These are phyloP conservation scores for Talaromyces sp. DNA, from an alignment of 2,329 filamentous ascomycete species.

Conservation along the genomic window DNA sequence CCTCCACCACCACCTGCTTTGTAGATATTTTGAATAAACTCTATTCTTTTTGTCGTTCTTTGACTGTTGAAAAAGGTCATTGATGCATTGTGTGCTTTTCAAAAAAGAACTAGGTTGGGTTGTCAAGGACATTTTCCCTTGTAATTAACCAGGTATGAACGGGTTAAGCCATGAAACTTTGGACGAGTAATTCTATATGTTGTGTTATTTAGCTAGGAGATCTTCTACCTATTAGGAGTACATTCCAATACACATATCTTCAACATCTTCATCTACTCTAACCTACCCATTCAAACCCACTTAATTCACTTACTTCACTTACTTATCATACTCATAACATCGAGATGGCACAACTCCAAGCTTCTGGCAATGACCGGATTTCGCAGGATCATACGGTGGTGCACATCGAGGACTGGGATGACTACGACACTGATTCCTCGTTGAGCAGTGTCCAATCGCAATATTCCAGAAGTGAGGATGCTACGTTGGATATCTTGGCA, in stretches of 20 bases:
- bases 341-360: not conserved
- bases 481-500: too few species aligned
- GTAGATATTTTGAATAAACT: not conserved
- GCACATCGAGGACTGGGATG: too few species aligned
- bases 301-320: not conserved
- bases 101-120: not conserved
- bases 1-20: not conserved
- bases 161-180: not conserved
- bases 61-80: not conserved
- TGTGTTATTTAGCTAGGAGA: not conserved
- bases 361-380: not conserved
- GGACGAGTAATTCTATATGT: not conserved
- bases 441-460: too few species aligned
- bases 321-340: not conserved
- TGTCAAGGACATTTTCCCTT: not conserved
- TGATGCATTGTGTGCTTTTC: not conserved
- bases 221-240: not conserved
- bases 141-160: not conserved
- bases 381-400: not conserved
- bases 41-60: not conserved
- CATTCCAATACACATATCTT: not conserved
- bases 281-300: not conserved
- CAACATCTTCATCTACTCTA: not conserved
- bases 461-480: too few species aligned
- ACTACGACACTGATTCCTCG: too few species aligned